Evolutionary conservation across 345 rosid species (phyloP), one percentile per base, ranked within the genome.

Genomic region (Citrus mangshanensis): DNA sequence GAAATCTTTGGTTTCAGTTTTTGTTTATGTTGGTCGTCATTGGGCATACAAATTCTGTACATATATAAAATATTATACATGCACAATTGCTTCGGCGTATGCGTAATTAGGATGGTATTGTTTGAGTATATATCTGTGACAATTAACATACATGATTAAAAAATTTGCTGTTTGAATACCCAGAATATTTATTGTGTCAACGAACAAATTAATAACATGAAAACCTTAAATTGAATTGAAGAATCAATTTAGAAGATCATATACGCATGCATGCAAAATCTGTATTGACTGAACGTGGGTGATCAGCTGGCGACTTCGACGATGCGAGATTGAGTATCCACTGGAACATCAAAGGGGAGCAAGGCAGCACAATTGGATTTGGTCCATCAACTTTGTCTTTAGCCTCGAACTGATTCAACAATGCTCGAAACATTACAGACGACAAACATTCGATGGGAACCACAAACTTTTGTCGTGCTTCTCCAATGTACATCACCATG

Each of bases 391-490:
- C 55, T 46, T 46, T 13, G 51, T 46, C 51, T 13, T 46, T 12
- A 13, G 51, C 55, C 21, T 38, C 72, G 30, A 68, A 68, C 72
- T 68, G 72, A 12, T 24, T 68, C 5, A 68, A 5, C 72, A 40
- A 13, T 4, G 55, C 72, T n/a, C 7, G 55, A 24, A 68, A 68
- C 72, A 68, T 68, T 5, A 40, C 16, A 38, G 55, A 68, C 42
- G 72, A 68, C 72, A 68, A 40, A 24, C 55, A 68, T 40, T 40
- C 72, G 9, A 68, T 10, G 40, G 71, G 71, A 19, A 68, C 71
- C 30, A 68, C 71, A 4, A 37, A 68, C 21, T 18, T 38, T 22
- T 68, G 40, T 5, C 54, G 71, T 38, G 14, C 71, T 37, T 68
- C 54, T 4, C 71, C 71, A 37, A 68, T 28, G 28, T 68, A 38